Conservation (phyloP, 2,329 filamentous ascomycete species). For the Nannizziopsis arthrosporioides region DNA sequence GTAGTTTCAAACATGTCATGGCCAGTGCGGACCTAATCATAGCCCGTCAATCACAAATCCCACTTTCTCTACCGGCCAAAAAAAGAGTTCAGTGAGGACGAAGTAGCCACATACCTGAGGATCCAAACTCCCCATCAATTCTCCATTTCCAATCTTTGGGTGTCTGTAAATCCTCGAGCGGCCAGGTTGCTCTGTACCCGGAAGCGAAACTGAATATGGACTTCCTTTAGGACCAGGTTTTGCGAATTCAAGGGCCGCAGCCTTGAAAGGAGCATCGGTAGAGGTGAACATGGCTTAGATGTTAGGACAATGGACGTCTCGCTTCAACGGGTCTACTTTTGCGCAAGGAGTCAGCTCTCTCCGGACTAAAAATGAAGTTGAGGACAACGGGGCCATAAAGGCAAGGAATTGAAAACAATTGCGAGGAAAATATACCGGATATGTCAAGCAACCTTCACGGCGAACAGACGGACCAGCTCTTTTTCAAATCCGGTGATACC, state of each 20-base stretch:
- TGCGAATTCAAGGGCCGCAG: slow-evolving; percentile 3
- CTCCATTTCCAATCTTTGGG: slow-evolving; percentile 58
- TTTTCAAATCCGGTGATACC: no score
- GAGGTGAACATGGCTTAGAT: slow-evolving; percentile 13
- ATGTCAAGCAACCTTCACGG: no score
- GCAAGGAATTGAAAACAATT: not conserved
- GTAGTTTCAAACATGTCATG: slow-evolving; percentile 71
- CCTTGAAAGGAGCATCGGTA: slow-evolving; percentile 1
- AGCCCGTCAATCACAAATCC: not conserved
- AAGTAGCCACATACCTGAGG: slow-evolving; percentile 50
- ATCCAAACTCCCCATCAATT: slow-evolving; percentile 59
- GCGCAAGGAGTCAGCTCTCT: no score
- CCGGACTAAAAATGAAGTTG: not conserved
- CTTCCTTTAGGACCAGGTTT: slow-evolving; percentile 58
- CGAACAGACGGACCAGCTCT: no score
- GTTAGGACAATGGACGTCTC: not conserved
- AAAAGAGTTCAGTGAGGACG: no score
- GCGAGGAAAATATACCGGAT: not conserved
- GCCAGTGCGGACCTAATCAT: slow-evolving; percentile 47
- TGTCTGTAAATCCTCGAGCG: slow-evolving; percentile 72
- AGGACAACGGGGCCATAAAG: not conserved
- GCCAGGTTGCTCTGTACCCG: slow-evolving; percentile 60
- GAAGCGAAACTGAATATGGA: slow-evolving; percentile 67
- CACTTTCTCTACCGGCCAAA: not conserved
- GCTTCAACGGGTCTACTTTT: no score